A percentile compares a stretch with the other conserved stretches of the same genome.
phyloP scores from a whole-genome alignment of 306 rosid species.

The Rosa persica region DNA sequence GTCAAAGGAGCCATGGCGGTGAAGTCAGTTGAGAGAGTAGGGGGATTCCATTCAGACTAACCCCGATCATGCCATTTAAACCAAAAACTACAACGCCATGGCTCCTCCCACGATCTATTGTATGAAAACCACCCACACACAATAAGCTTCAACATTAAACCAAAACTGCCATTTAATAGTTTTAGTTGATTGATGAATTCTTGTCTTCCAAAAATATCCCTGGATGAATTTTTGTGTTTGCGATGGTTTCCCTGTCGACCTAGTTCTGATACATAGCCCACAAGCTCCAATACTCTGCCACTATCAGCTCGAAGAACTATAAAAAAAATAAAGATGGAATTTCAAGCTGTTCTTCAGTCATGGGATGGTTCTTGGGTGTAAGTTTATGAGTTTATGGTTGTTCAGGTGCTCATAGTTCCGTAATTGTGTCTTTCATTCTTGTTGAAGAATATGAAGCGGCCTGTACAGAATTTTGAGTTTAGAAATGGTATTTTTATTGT shows the following conservation, averaged over 20 bases:
- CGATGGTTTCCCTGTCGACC: slow-evolving; percentile 57
- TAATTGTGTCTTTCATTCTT: slow-evolving; percentile 17
- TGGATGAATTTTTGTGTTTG: not conserved
- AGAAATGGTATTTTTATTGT: slow-evolving; percentile 9
- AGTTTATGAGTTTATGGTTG: slow-evolving; percentile 7
- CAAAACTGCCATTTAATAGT: too few species aligned
- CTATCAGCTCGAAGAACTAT: slow-evolving; percentile 45
- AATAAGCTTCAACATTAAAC: too few species aligned
- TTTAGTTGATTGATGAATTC: too few species aligned
- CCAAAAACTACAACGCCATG: too few species aligned
- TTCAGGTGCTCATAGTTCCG: slow-evolving; percentile 19
- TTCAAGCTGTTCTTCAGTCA: slow-evolving; percentile 25
- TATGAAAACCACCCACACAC: too few species aligned
- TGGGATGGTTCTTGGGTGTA: slow-evolving; percentile 22
- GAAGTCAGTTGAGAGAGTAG: too few species aligned
- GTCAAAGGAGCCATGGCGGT: too few species aligned
- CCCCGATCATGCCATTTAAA: too few species aligned
- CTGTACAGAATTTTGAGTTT: slow-evolving; percentile 28
- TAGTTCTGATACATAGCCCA: slow-evolving; percentile 51
- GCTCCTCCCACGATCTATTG: too few species aligned
- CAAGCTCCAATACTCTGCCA: slow-evolving; percentile 50
- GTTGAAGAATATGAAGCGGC: slow-evolving; percentile 24
- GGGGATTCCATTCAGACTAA: too few species aligned
- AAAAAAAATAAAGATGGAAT: slow-evolving; percentile 33
- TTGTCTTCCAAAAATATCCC: too few species aligned